phyloP scores from a whole-genome alignment of 2,329 filamentous ascomycete species.

The Alternaria ethzedia region DNA sequence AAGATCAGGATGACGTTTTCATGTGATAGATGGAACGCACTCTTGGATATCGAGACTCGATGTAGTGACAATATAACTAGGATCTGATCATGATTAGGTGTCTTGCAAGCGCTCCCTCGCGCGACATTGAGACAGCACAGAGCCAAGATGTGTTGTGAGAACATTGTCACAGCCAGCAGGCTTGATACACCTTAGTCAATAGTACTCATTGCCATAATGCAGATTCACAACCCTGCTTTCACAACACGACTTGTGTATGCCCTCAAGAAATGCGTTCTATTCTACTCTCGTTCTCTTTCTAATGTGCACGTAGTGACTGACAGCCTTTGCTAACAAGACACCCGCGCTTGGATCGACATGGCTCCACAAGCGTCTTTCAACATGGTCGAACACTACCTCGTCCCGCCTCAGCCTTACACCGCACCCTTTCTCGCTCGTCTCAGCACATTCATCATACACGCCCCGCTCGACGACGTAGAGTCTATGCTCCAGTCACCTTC shows the following conservation, averaged over 20 bases:
- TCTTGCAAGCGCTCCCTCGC: background rate
- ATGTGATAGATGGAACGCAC: background rate
- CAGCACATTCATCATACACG: slow-evolving; percentile 1
- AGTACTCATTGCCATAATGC: background rate
- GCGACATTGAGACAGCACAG: background rate
- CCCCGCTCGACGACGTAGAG: background rate
- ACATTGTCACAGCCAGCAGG: background rate
- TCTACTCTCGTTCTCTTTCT: background rate
- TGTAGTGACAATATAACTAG: too few species aligned
- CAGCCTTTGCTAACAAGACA: background rate
- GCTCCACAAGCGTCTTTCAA: background rate
- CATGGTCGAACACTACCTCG: background rate
- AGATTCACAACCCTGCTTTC: background rate
- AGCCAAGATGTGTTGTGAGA: background rate
- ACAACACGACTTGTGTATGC: background rate
- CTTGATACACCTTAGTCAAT: background rate
- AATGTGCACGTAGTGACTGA: background rate
- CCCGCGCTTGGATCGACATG: background rate
- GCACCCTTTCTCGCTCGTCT: slow-evolving; percentile 5
- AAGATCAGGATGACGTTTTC: background rate
- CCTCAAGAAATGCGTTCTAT: background rate
- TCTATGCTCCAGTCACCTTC: background rate
- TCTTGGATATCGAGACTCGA: background rate
- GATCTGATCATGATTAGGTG: background rate
- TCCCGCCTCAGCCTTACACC: background rate